phyloP scores from a whole-genome alignment of 768 basidiomycete genomes.

The Russula sp. region DNA sequence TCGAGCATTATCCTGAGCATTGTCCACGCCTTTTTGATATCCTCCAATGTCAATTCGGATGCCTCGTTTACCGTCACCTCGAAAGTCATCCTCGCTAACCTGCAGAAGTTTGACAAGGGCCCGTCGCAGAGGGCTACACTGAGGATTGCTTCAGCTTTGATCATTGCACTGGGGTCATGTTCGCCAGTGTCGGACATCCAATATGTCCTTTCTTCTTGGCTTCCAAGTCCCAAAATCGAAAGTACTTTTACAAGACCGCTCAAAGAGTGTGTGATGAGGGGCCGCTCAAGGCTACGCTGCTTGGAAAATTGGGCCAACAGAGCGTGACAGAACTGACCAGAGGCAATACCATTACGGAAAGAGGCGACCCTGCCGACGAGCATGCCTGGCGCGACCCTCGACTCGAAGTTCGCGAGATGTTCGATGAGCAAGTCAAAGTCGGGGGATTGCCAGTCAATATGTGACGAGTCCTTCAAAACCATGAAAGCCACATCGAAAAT shows the following conservation, averaged over 20 bases:
- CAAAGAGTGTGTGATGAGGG: not conserved
- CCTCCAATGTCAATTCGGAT: not conserved
- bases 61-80: not conserved
- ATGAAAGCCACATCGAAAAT: not conserved
- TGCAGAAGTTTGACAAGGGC: not conserved
- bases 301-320: not conserved
- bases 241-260: not conserved
- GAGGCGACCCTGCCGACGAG: not conserved
- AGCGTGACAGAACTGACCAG: not conserved
- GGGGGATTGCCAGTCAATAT: not conserved
- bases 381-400: not conserved
- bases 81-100: not conserved
- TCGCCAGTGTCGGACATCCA: not conserved
- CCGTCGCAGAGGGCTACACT: not conserved
- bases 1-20: not conserved
- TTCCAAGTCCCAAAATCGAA: not conserved
- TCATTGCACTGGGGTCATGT: not conserved
- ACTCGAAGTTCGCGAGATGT: not conserved
- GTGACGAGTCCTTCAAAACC: not conserved
- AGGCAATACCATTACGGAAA: not conserved
- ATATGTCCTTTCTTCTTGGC: not conserved
- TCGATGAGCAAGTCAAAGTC: not conserved
- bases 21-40: not conserved
- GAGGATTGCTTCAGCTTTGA: not conserved
- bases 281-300: not conserved